Conservation (phyloP, 257 asterid genomes). For the Salvia splendens region DNA sequence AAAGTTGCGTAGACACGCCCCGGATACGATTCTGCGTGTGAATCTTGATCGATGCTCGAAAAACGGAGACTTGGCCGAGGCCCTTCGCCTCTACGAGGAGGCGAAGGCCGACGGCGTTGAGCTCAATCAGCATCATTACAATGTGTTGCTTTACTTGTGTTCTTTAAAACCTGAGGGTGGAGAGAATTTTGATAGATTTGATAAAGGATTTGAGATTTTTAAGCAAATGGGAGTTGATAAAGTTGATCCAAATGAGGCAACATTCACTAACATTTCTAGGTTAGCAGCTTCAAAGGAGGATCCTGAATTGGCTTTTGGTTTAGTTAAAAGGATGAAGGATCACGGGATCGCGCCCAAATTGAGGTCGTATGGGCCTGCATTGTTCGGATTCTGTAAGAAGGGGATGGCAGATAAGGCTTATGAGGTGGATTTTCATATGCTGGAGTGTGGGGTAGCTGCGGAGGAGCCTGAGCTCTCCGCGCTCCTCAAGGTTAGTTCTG, state of each 20-base stretch:
- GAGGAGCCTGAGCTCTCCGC: conserved; percentile 91
- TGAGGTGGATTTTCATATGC: conserved; percentile 85
- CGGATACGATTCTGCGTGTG: conserved; percentile 53
- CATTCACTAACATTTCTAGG: conserved; percentile 87
- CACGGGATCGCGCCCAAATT: conserved; percentile 65
- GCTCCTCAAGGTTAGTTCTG: conserved; percentile 65
- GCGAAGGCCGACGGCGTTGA: conserved; percentile 55
- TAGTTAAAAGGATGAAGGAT: conserved; percentile 76
- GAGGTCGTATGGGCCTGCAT: conserved; percentile 92
- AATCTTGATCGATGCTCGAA: conserved; percentile 71
- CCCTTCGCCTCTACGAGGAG: conserved; percentile 73
- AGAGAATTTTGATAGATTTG: conserved; percentile 38
- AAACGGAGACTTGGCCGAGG: conserved; percentile 56
- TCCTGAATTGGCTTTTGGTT: conserved; percentile 76
- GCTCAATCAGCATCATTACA: conserved; percentile 67
- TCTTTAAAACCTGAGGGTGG: conserved; percentile 37
- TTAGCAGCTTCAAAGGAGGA: conserved; percentile 83
- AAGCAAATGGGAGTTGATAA: conserved; percentile 64
- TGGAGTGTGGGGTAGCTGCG: conserved; percentile 55
- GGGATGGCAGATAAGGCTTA: conserved; percentile 75
- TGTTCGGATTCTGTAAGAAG: conserved; percentile 72
- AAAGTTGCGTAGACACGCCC: conserved; percentile 47
- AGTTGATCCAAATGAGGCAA: conserved; percentile 82
- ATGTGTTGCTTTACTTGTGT: conserved; percentile 77
- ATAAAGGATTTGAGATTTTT: conserved; percentile 77